Evolutionary conservation across 129 eudicot species (phyloP), one percentile per base, ranked within the genome.

Genomic region (Oenanthe sinensis): DNA sequence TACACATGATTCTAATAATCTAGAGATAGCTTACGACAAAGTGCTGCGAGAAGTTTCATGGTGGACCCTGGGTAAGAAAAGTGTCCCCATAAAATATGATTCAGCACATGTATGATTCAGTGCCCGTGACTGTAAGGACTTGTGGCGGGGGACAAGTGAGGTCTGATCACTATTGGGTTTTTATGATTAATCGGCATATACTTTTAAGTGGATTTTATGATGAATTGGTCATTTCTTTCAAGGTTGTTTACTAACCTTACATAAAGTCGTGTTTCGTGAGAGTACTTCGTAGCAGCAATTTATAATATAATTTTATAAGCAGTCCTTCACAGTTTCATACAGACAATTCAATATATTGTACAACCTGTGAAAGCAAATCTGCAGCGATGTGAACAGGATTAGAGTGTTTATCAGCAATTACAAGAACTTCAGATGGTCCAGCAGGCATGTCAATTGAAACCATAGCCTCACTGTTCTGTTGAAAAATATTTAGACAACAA

Each of bases 401-500:
- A 26, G 99, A 95, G 75, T 90, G 82, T 84, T 90, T 89, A 85
- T 96, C 99, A 78, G 97, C 99, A 83, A 96, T 96, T 70, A 96
- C 97, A 62, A 96, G 97, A 78, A 96, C 99, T 86, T 96, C 99
- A 24, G 99, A 96, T 19, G 99, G 99, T 74, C 99, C 99, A 42
- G 99, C 99, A 62, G 99, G 99, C 99, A 96, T 96, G 90, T 96
- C 99, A 79, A 96, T 96, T 45, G 99, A 96, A 75, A 96, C 87
- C 99, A 96, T 89, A 45, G 99, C 99, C 83, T 96, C 99, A 13
- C 97, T 96, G 78, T 92, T 96, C 99, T 96, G 93, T 82, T 50
- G 65, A 78, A 45, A 49, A 39, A 60, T 20, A 45, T 54, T 74
- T 39, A 75, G 22, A 76, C 39, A 76, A 60, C 33, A 46, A 73